These are phyloP conservation scores for Candida glucosophila DNA, from an alignment of 1,139 yeast species.

Conservation along the genomic window DNA sequence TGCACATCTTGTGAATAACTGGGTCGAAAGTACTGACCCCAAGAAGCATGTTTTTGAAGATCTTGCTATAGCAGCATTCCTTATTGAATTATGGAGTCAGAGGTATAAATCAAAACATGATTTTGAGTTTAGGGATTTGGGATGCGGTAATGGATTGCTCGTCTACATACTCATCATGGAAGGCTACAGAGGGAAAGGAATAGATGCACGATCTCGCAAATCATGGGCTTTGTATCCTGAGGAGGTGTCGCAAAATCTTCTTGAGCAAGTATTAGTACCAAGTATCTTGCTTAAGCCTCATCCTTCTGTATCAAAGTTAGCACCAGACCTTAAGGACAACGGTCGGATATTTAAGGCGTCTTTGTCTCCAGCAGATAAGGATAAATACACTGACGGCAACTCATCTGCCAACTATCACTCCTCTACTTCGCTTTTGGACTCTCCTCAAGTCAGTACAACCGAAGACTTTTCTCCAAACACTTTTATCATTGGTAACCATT, in stretches of 20 bases:
- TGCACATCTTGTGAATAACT: conserved; percentile 61
- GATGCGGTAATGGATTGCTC: conserved; percentile 91
- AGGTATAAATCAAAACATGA: conserved; percentile 39
- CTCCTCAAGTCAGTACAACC: conserved; percentile 53
- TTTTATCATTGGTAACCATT: conserved; percentile 87
- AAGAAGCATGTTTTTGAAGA: conserved; percentile 95
- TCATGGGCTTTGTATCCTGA: conserved; percentile 76
- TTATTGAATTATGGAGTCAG: conserved; percentile 78
- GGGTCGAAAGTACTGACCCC: conserved; percentile 94
- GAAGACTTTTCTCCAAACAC: conserved; percentile 63
- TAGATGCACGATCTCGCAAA: conserved; percentile 84
- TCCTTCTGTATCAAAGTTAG: conserved; percentile 45
- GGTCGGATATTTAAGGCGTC: conserved; percentile 53
- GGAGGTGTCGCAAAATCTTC: conserved; percentile 45
- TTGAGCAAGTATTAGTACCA: conserved; percentile 78
- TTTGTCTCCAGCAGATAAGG: conserved; percentile 8
- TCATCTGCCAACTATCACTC: no score
- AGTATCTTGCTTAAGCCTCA: conserved; percentile 59
- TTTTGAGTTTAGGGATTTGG: conserved; percentile 78
- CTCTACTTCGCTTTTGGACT: conserved; percentile 40
- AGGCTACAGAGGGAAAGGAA: conserved; percentile 77
- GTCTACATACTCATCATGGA: conserved; percentile 70
- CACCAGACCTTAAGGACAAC: conserved; percentile 49
- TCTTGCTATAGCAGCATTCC: conserved; percentile 88
- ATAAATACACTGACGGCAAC: conserved; percentile 2